Percentiles rank a stretch among this genome's conserved stretches.
phyloP scores from a whole-genome alignment of 345 rosid species.

The Citrus inodora region DNA sequence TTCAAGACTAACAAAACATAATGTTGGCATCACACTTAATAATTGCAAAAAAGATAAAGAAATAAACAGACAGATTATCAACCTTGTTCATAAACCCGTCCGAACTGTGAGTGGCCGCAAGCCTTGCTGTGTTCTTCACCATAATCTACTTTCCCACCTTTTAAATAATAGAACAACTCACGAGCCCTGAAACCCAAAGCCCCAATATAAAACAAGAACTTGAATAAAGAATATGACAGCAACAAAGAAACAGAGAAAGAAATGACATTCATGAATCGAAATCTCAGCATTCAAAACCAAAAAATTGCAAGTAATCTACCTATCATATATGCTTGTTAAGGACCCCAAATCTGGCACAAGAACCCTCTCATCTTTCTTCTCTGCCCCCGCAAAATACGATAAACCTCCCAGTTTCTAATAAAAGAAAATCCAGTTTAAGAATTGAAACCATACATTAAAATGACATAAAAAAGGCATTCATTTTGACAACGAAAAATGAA shows the following conservation, averaged over 20 bases:
- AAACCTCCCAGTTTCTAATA: conserved; percentile 76
- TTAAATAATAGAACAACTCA: conserved; percentile 87
- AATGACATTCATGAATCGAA: neutral
- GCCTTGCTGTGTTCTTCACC: conserved; percentile 94
- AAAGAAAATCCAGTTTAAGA: conserved; percentile 14
- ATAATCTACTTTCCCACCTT: conserved; percentile 91
- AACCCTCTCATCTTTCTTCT: conserved; percentile 94
- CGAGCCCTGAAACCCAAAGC: conserved; percentile 69
- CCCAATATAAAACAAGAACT: neutral
- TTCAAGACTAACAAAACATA: neutral
- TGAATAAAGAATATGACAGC: neutral
- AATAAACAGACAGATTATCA: neutral
- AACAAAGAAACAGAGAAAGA: neutral
- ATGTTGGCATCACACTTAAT: neutral
- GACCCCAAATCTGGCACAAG: conserved; percentile 98
- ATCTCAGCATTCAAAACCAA: neutral
- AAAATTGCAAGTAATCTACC: conserved; percentile 36
- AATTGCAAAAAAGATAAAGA: neutral
- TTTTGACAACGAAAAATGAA: neutral
- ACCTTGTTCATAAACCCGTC: conserved; percentile 82
- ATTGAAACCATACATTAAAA: neutral
- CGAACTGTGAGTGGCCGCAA: conserved; percentile 89
- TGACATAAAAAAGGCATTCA: no score
- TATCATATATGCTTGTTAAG: conserved; percentile 80
- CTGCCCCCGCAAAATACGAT: conserved; percentile 98